A percentile compares a stretch with the other conserved stretches of the same genome.
These are phyloP conservation scores for Kitagawia praeruptora DNA, from an alignment of 129 eudicot species.

Conservation along the genomic window DNA sequence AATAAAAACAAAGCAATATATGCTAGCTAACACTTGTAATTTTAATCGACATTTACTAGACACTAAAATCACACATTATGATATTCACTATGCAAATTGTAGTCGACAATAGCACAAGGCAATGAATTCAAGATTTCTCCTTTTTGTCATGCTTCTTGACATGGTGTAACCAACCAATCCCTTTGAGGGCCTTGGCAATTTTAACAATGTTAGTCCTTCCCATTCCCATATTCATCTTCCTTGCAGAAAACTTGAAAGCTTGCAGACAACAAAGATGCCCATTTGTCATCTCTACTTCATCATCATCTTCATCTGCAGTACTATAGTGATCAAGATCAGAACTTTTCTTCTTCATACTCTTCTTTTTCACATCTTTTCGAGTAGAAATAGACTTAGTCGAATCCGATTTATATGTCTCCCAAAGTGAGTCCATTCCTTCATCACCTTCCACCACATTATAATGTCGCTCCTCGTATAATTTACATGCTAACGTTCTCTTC, in stretches of 20 bases:
- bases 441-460: conserved; percentile 39
- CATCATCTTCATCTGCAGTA: conserved; percentile 38
- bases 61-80: not conserved
- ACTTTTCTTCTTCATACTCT: conserved; percentile 18
- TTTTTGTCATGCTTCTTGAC: conserved; percentile 56
- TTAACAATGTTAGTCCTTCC: conserved; percentile 74
- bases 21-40: not conserved
- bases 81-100: not conserved
- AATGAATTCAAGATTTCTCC: conserved; percentile 11
- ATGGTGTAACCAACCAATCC: conserved; percentile 78
- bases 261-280: conserved; percentile 76
- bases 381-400: conserved; percentile 16
- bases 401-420: conserved; percentile 71
- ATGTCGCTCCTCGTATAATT: conserved; percentile 51
- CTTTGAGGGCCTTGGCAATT: conserved; percentile 72
- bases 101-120: not conserved
- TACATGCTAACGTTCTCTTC: conserved; percentile 54
- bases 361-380: conserved; percentile 16
- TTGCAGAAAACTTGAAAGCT: conserved; percentile 78
- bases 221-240: conserved; percentile 92
- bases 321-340: conserved; percentile 5
- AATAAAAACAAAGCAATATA: not conserved
- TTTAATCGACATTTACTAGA: not conserved
- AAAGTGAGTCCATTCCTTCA: conserved; percentile 87
- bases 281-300: conserved; percentile 27